phyloP scores from a whole-genome alignment of 2,329 filamentous ascomycete genomes.

The Neofusicoccum ribis region DNA sequence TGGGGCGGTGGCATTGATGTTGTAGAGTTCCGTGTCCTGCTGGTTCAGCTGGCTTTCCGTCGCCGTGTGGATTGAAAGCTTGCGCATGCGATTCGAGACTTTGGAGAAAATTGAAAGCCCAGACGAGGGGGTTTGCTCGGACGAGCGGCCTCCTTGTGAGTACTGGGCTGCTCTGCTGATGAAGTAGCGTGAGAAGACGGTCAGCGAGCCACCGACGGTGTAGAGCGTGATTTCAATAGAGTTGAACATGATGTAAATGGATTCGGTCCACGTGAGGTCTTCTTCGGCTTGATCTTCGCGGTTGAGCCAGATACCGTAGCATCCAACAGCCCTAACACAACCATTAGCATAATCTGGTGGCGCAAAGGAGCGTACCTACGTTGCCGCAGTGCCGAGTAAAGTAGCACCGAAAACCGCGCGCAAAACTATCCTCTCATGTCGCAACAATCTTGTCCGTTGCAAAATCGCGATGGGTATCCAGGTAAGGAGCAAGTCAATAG shows the following conservation, averaged over 20 bases:
- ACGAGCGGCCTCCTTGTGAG: neutral
- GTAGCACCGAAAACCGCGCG: constrained; percentile 9
- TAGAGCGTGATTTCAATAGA: constrained; percentile 18
- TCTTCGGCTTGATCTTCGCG: neutral
- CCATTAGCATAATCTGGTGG: neutral
- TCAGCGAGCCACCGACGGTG: constrained; percentile 17
- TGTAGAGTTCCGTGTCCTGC: neutral
- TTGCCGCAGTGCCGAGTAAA: constrained; percentile 6
- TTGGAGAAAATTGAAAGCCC: constrained; percentile 8
- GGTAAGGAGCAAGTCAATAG: constrained; percentile 11
- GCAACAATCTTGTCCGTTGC: constrained; percentile 8
- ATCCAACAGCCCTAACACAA: constrained; percentile 1
- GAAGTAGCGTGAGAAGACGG: constrained; percentile 18
- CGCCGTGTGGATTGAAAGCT: neutral
- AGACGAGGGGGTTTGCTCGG: neutral
- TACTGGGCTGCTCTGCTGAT: constrained; percentile 12
- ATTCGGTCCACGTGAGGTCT: constrained; percentile 15
- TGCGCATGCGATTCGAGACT: constrained; percentile 6
- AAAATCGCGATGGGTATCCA: constrained; percentile 17
- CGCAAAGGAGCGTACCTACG: neutral
- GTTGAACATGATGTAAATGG: constrained; percentile 19
- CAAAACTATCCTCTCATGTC: constrained; percentile 10
- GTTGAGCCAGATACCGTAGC: constrained; percentile 18
- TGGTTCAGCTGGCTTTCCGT: neutral
- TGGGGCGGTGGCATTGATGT: neutral